A percentile compares a stretch with the other conserved stretches of the same genome.
Conservation (phyloP, 1,139 yeast genomes). For the Hyphopichia pseudoburtonii region DNA sequence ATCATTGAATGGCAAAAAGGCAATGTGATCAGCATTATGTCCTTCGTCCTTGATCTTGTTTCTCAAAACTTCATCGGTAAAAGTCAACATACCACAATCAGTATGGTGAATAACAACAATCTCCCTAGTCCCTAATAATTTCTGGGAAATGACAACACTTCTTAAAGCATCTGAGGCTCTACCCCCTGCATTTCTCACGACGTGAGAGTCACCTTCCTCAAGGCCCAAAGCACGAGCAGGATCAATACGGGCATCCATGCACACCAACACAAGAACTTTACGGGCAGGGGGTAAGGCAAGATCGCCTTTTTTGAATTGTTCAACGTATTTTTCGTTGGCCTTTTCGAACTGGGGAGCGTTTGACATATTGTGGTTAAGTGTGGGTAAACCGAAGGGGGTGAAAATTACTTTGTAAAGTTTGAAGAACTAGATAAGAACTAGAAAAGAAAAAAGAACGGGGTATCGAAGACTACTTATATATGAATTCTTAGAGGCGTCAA, state of each 20-base stretch:
- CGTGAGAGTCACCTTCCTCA: constrained; percentile 45
- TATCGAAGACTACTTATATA: too few relatives aligned
- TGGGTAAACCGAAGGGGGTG: too few relatives aligned
- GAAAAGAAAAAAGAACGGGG: background rate
- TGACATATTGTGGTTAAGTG: constrained; percentile 15
- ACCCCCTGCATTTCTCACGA: constrained; percentile 48
- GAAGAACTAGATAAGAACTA: too few relatives aligned
- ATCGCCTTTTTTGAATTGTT: constrained; percentile 21
- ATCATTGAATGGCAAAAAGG: constrained; percentile 35
- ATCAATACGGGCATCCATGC: constrained; percentile 48
- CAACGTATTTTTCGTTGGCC: constrained; percentile 19
- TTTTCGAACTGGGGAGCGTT: constrained; percentile 24
- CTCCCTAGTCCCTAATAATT: constrained; percentile 37
- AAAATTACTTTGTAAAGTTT: too few relatives aligned
- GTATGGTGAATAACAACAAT: constrained; percentile 42
- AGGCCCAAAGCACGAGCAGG: constrained; percentile 42
- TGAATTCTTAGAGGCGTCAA: too few relatives aligned
- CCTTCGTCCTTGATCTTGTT: constrained; percentile 26
- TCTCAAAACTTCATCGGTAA: constrained; percentile 28
- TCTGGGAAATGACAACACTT: constrained; percentile 36
- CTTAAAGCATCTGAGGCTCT: constrained; percentile 41
- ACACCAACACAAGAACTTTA: constrained; percentile 35
- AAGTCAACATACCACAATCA: constrained; percentile 46
- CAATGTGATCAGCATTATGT: constrained; percentile 24
- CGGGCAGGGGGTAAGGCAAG: constrained; percentile 38